Base-by-base conservation (phyloP, 2,329 filamentous ascomycete species). In the Colletotrichum chrysophilum region DNA sequence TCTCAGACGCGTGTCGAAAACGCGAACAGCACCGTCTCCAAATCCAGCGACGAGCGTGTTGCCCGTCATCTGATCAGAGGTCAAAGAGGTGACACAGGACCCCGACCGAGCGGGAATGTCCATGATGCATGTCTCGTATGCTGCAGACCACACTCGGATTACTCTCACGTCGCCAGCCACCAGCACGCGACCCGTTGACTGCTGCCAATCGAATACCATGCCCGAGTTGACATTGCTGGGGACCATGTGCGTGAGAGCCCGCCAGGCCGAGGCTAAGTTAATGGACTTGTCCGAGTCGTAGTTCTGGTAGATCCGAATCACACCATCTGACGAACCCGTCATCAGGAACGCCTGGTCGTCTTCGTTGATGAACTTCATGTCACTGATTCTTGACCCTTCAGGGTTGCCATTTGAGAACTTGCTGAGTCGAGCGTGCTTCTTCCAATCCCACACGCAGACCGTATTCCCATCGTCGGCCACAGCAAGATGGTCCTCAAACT, bases 121-220 rank as follows among this genome's bases (percentile, higher is more conserved):
- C 88, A 93, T 94, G 69, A 95, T 92, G 85, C 96, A 98, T 48
- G 97, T 94, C 88, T 99, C 97, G 58, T 95, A 94, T 9, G 95
- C 95, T 18, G 96, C 96, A 82, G 97, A 97, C 97, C 97, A 99
- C 38, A 98, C 95, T 43, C 96, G 92, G 79, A 99, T 98, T 38
- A 98, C 95, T 74, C 97, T 95, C 70, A 98, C 95, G 83, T 99
- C 97, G 60, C 97, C 97, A 13, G 97, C 97, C 36, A 98, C 97
- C n/a, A 99, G 90, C 9, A 98, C 93, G 76, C 95, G 95, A 9
- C 97, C 97, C 79, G 95, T 95, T n/a, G 97, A 96, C 86, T 99
- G 97, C 83, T 98, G 96, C 97, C 97, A 99, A 84, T 99, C 96
- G 82, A 98, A 97, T 30, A 98, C 96, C 85, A 99, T 94, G 26